Evolutionary conservation across 257 asterid species (phyloP).

Genomic region (Solanum pennellii): DNA sequence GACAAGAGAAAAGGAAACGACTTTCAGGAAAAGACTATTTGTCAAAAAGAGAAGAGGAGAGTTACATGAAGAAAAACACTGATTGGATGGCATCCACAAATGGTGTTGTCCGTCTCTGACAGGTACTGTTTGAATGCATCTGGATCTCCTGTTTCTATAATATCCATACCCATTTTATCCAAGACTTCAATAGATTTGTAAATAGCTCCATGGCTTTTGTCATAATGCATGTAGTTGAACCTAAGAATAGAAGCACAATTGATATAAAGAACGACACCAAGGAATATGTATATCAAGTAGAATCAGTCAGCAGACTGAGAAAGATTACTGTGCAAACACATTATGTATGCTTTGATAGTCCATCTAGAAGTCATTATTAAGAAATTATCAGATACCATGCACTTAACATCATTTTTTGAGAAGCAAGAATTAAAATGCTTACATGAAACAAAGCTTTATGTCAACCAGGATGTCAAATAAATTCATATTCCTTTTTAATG

Average conservation of each 20-base stretch:
- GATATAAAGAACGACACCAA: neutral
- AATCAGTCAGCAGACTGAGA: neutral
- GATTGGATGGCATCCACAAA: conserved; percentile 95
- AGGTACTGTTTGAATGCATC: conserved; percentile 77
- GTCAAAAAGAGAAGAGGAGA: conserved; percentile 6
- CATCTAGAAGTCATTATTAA: neutral
- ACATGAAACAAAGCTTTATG: neutral
- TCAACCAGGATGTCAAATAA: neutral
- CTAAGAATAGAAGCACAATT: conserved; percentile 17
- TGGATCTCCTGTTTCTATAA: conserved; percentile 85
- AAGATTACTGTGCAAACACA: neutral
- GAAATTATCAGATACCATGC: neutral
- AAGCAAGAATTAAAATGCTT: neutral
- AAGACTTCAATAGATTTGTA: conserved; percentile 81
- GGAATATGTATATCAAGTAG: neutral
- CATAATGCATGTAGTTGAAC: conserved; percentile 70
- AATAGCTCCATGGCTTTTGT: conserved; percentile 76
- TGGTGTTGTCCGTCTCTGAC: conserved; percentile 80
- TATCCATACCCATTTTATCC: conserved; percentile 88
- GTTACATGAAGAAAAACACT: conserved; percentile 91
- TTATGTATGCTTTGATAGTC: neutral
- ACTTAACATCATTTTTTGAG: neutral
- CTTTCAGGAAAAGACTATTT: neutral
- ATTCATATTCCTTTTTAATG: neutral
- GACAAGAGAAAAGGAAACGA: neutral